Evolutionary conservation across 257 asterid species (phyloP), one percentile per base, ranked within the genome.

Genomic region (Nicotiana noctiflora): DNA sequence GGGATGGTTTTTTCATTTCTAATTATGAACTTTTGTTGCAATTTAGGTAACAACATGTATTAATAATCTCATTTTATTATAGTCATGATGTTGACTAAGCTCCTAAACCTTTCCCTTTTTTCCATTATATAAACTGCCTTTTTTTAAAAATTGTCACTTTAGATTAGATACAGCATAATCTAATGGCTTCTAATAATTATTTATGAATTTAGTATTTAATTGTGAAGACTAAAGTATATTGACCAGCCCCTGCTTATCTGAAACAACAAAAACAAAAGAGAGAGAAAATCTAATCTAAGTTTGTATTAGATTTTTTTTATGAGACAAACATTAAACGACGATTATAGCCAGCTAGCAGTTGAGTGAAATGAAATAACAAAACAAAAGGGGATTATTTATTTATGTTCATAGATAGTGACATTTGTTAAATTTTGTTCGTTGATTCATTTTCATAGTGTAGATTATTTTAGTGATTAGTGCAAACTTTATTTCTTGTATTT

Each of bases 41-140:
- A 68, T 76, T 80, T 80, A 82, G 86, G 89, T 79, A n/a, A 82
- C 87, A 86, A 82, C 66, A 81, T 49, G 19, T 40, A 81, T 37
- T 83, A 62, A 75, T 63, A 37, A 10, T 29, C 76, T 34, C 66
- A 31, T 19, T 15, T 40, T 51, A 53, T 49, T 46, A 63, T 75
- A 51, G 19, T 68, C 17, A 2, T 79, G 89, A 84, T 77, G 86
- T 86, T 82, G 87, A 86, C 86, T 84, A 55, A 62, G 46, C 83
- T 82, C 78, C 65, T 66, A 63, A 44, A 82, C 17, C 37, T 46
- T 46, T 14, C 15, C 51, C 60, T 72, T 46, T n/a, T n/a, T 3
- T 11, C 6, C 49, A 44, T 6, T 23, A 7, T 72, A 46, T 72
- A 21, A 72, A 6, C 37, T 23, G 17, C 13, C 4, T 19, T 68